Evolutionary conservation across 345 rosid genomes (phyloP).

Genomic region (Populus davidiana): DNA sequence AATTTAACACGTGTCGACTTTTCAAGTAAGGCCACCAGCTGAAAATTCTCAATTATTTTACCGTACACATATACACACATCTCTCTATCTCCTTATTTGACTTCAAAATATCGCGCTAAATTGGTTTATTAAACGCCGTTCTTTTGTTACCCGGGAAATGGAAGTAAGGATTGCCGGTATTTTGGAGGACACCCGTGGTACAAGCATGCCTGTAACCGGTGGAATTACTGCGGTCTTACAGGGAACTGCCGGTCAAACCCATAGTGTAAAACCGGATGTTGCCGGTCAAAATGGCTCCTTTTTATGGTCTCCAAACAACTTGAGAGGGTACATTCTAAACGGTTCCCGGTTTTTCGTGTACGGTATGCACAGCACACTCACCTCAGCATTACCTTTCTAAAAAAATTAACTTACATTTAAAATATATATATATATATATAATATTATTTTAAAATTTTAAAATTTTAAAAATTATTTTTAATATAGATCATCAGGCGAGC

Average conservation of each 20-base stretch:
- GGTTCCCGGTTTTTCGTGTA: constrained; percentile 11
- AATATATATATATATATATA: too few relatives aligned
- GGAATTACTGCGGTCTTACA: constrained; percentile 41
- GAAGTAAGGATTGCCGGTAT: constrained; percentile 37
- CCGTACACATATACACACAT: constrained; percentile 5
- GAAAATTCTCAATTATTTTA: constrained; percentile 18
- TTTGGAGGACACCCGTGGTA: constrained; percentile 45
- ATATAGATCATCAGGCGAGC: too few relatives aligned
- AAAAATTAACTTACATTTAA: background rate
- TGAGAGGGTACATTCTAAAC: background rate
- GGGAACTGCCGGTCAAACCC: constrained; percentile 37
- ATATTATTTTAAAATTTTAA: too few relatives aligned
- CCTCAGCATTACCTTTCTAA: background rate
- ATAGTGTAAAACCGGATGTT: constrained; percentile 19
- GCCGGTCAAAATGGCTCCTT: constrained; percentile 5
- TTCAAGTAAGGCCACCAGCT: constrained; percentile 27
- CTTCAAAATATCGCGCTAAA: constrained; percentile 4
- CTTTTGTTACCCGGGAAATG: constrained; percentile 29
- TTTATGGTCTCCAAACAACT: background rate
- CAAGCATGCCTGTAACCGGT: constrained; percentile 34
- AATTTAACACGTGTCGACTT: constrained; percentile 48
- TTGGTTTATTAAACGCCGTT: constrained; percentile 21
- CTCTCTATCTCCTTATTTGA: background rate
- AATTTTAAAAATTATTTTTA: too few relatives aligned
- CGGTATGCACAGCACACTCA: background rate